These are phyloP conservation scores for Calendula officinalis DNA, from an alignment of 129 eudicot genomes.

Conservation along the genomic window DNA sequence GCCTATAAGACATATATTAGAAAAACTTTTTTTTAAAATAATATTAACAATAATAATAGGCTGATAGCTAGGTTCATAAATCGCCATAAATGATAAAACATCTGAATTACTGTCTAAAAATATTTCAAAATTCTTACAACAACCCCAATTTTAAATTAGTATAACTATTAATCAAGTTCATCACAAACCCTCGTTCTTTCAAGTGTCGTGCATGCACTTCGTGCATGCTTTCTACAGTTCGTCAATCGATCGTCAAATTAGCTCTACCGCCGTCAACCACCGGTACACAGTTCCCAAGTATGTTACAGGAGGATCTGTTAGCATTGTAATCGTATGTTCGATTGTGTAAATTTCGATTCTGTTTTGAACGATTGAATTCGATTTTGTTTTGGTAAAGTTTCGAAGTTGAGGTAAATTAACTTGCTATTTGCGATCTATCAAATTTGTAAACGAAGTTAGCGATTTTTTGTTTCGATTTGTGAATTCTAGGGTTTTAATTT, in stretches of 20 bases:
- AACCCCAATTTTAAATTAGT: no score
- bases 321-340: neutral
- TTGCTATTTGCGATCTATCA: slow-evolving; percentile 3
- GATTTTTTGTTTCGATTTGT: slow-evolving; percentile 16
- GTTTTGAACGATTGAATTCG: neutral
- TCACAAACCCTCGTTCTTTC: slow-evolving; percentile 3
- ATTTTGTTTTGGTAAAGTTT: neutral
- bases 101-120: no score
- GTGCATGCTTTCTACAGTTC: slow-evolving; percentile 22
- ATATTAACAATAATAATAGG: no score
- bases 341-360: neutral
- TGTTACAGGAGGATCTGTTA: neutral
- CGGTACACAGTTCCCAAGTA: neutral
- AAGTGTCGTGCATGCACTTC: slow-evolving; percentile 80
- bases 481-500: slow-evolving; percentile 31
- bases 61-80: no score
- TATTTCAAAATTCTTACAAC: no score
- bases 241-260: slow-evolving; percentile 22
- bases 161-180: neutral
- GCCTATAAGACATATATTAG: no score
- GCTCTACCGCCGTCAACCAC: slow-evolving; percentile 20
- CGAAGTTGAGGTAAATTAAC: neutral
- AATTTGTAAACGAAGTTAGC: no score
- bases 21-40: no score
- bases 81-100: no score